Evolutionary conservation across 306 rosid species (phyloP).

Genomic region (Purshia tridentata): DNA sequence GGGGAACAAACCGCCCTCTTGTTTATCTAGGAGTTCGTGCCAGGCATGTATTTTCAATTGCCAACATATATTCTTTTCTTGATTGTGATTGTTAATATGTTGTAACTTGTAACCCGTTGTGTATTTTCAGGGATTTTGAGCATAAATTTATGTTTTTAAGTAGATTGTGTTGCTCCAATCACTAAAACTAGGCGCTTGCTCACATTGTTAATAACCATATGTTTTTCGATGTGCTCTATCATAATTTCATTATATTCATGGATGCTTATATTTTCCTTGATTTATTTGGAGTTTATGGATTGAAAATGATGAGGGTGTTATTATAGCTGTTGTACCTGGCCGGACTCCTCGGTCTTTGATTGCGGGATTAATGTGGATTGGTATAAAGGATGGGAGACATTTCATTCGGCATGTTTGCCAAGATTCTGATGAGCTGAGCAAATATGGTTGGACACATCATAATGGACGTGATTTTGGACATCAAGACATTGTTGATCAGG

Average conservation of each 20-base stretch:
- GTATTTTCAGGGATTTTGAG: background rate
- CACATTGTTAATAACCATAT: background rate
- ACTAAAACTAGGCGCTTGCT: background rate
- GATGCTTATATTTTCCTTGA: background rate
- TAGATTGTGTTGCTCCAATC: background rate
- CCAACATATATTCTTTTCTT: background rate
- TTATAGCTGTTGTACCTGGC: constrained; percentile 18
- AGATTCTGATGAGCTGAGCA: constrained; percentile 70
- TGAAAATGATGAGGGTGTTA: constrained; percentile 10
- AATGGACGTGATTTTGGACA: constrained; percentile 86
- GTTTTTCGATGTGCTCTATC: background rate
- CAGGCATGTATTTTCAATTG: constrained; percentile 48
- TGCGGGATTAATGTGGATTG: constrained; percentile 96
- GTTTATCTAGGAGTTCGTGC: constrained; percentile 88
- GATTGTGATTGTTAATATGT: background rate
- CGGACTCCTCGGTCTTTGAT: constrained; percentile 90
- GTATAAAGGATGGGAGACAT: constrained; percentile 63
- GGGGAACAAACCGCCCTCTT: constrained; percentile 99
- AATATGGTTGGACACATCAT: constrained; percentile 84
- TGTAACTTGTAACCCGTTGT: background rate
- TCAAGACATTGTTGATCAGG: constrained; percentile 76
- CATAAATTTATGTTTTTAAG: background rate
- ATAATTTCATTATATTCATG: background rate
- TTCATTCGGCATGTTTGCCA: constrained; percentile 59
- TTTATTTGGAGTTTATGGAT: background rate